phyloP scores from a whole-genome alignment of 768 basidiomycete species.

The Guyanaporus albipodus region DNA sequence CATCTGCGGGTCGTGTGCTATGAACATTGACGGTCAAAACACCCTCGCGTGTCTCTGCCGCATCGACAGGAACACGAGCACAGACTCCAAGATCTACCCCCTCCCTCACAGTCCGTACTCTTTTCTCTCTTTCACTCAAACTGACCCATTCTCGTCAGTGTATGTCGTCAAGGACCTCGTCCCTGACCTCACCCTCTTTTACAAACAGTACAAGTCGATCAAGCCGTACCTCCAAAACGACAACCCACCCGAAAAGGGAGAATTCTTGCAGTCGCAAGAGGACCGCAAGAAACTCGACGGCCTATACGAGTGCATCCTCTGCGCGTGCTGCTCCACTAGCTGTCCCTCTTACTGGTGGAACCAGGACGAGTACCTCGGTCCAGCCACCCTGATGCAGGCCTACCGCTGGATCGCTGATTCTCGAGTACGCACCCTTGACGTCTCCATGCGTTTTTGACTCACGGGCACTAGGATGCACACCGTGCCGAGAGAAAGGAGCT shows the following conservation, averaged over 20 bases:
- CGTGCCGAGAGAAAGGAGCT: conserved; percentile 80
- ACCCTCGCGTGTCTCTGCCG: conserved; percentile 96
- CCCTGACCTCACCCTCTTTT: conserved; percentile 85
- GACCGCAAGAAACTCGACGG: conserved; percentile 95
- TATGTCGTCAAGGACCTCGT: conserved; percentile 99
- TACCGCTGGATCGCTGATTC: conserved; percentile 99
- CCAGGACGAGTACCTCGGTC: conserved; percentile 96
- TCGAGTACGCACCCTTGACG: conserved; percentile 48
- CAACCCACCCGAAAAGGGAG: conserved; percentile 78
- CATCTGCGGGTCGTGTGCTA: conserved; percentile 97
- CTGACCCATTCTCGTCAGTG: conserved; percentile 50
- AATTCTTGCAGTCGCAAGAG: conserved; percentile 86
- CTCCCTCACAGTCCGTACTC: conserved; percentile 85
- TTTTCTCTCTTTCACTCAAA: not conserved
- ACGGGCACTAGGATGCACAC: conserved; percentile 67
- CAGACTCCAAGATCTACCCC: conserved; percentile 91
- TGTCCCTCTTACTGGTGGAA: conserved; percentile 99
- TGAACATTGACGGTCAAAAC: conserved; percentile 99
- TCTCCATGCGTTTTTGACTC: not conserved
- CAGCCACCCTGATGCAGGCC: conserved; percentile 94
- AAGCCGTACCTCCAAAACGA: conserved; percentile 95
- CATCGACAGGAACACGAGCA: conserved; percentile 71
- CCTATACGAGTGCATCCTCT: conserved; percentile 96
- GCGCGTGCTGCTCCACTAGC: conserved; percentile 95
- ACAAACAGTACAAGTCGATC: conserved; percentile 99